phyloP scores from a whole-genome alignment of 2,329 filamentous ascomycete species.

The Alternaria brassicae region DNA sequence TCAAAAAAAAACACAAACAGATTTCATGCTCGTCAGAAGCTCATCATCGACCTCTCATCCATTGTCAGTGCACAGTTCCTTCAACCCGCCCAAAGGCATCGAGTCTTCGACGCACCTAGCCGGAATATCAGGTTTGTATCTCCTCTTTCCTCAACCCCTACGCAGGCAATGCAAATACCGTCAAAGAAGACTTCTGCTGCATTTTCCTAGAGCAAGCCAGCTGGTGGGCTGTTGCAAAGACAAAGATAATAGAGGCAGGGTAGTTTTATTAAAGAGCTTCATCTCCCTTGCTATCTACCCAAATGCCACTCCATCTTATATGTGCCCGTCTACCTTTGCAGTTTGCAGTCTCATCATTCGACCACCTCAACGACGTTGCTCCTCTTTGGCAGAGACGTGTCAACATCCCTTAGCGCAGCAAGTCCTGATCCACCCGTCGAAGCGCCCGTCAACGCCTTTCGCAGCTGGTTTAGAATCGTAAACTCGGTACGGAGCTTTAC shows the following conservation, averaged over 20 bases:
- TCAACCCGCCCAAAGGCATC: not conserved
- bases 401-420: not conserved
- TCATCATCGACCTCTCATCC: not conserved
- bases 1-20: not conserved
- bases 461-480: conserved; percentile 56
- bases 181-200: too few relatives aligned
- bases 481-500: conserved; percentile 61
- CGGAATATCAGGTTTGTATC: too few relatives aligned
- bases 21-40: not conserved
- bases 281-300: not conserved
- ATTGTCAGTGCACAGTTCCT: not conserved
- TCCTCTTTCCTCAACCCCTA: too few relatives aligned
- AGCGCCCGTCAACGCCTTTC: conserved; percentile 10
- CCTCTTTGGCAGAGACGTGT: not conserved
- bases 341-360: not conserved
- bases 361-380: not conserved
- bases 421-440: not conserved
- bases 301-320: not conserved
- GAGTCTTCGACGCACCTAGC: not conserved
- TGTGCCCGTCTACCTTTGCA: not conserved
- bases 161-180: too few relatives aligned
- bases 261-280: not conserved
- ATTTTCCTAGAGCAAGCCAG: too few relatives aligned
- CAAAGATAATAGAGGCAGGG: not conserved
- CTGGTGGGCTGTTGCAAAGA: not conserved